A percentile compares a stretch with the other conserved stretches of the same genome.
These are phyloP conservation scores for Bipolaris cookei DNA, from an alignment of 2,329 filamentous ascomycete genomes.

Conservation along the genomic window DNA sequence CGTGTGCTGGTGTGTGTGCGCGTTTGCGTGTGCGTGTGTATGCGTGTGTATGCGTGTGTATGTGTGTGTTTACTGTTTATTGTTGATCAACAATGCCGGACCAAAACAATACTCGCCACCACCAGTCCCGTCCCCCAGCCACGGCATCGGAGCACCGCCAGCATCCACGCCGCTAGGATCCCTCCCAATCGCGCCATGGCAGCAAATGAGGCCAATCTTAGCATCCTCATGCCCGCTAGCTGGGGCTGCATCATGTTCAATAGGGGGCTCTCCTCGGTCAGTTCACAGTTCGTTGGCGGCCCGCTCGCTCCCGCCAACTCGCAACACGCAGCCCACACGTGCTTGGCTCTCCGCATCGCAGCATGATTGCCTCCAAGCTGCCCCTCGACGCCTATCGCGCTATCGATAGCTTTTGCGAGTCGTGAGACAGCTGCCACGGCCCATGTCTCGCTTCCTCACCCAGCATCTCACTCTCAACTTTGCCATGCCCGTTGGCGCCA, in stretches of 20 bases:
- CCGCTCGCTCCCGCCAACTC: constrained; percentile 22
- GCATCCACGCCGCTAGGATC: constrained; percentile 17
- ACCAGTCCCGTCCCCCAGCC: constrained; percentile 3
- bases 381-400: constrained; percentile 18
- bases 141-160: constrained; percentile 17
- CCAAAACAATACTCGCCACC: constrained; percentile 17
- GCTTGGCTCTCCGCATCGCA: constrained; percentile 39
- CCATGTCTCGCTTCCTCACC: no score
- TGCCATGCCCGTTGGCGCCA: not conserved
- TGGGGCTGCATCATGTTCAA: constrained; percentile 10
- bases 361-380: constrained; percentile 36
- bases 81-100: constrained; percentile 16
- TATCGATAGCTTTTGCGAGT: constrained; percentile 20
- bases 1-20: not conserved
- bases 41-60: not conserved
- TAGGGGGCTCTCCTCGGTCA: constrained; percentile 25
- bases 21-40: not conserved
- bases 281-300: constrained; percentile 26
- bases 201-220: constrained; percentile 33
- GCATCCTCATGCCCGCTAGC: constrained; percentile 26
- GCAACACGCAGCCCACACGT: not conserved
- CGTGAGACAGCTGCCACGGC: not conserved
- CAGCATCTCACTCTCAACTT: no score
- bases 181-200: constrained; percentile 15
- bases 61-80: constrained; percentile 13